A percentile compares a stretch with the other conserved stretches of the same genome.
phyloP scores from a whole-genome alignment of 116 monocot genomes.

The Papilionanthe hybrid region DNA sequence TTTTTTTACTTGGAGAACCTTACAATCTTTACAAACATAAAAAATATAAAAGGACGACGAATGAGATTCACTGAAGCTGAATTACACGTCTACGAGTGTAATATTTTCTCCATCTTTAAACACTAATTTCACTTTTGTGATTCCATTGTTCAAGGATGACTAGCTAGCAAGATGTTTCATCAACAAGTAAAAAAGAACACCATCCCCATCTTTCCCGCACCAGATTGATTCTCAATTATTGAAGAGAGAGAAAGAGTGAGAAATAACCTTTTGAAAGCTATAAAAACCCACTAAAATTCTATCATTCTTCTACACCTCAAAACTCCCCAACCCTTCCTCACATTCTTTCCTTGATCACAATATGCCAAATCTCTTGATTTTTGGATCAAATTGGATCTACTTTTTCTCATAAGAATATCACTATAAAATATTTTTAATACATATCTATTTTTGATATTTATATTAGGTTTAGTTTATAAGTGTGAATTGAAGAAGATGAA shows the following conservation, averaged over 20 bases:
- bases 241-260: constrained; percentile 5
- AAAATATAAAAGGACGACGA: neutral
- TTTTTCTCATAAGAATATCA: neutral
- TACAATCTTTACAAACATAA: neutral
- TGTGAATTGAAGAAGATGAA: constrained; percentile 25
- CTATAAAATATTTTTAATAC: neutral
- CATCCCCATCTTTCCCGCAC: neutral
- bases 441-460: neutral
- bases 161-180: neutral
- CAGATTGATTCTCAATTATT: constrained; percentile 8
- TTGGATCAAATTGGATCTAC: neutral
- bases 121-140: neutral
- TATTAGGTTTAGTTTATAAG: neutral
- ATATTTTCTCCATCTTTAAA: neutral
- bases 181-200: neutral
- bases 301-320: constrained; percentile 1
- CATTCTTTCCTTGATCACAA: neutral
- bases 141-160: neutral
- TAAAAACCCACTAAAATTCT: neutral
- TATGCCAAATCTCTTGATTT: neutral
- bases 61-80: too few species aligned
- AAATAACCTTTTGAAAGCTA: constrained; percentile 1
- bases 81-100: too few species aligned
- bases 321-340: neutral
- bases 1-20: too few species aligned